Percentiles rank a stretch among this genome's conserved stretches.
phyloP scores from a whole-genome alignment of 106 monocot species.

The Xerophyta viscosa region DNA sequence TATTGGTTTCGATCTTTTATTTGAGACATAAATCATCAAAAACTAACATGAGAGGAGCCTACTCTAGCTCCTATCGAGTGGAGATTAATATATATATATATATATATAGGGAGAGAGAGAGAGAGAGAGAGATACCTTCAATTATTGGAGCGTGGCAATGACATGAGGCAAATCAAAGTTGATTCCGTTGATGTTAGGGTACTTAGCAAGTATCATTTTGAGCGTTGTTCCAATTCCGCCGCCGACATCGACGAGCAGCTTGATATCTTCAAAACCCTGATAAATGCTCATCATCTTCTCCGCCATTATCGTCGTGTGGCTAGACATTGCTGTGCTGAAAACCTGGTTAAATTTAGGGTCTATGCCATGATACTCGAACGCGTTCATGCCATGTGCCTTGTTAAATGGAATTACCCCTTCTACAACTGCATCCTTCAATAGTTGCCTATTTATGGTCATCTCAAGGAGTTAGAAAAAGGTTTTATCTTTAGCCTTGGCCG shows the following conservation, averaged over 20 bases:
- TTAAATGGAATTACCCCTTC: slow-evolving; percentile 3
- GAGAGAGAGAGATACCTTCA: too few species aligned
- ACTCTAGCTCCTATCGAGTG: too few species aligned
- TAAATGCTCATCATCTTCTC: slow-evolving; percentile 7
- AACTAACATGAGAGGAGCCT: too few species aligned
- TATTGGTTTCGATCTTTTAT: too few species aligned
- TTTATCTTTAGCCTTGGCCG: too few species aligned
- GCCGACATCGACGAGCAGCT: slow-evolving; percentile 9
- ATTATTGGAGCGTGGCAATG: slow-evolving; percentile 3
- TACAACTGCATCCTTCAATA: slow-evolving; percentile 7
- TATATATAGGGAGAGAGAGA: too few species aligned
- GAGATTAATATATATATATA: too few species aligned
- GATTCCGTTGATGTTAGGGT: slow-evolving; percentile 13
- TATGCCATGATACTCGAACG: background rate
- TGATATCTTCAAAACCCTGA: slow-evolving; percentile 4
- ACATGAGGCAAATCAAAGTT: slow-evolving; percentile 21
- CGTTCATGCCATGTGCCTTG: slow-evolving; percentile 2
- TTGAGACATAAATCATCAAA: too few species aligned
- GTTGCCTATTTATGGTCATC: too few species aligned
- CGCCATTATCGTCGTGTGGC: background rate
- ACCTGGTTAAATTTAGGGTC: background rate
- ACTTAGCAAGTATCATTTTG: slow-evolving; percentile 6
- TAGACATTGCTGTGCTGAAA: slow-evolving; percentile 1
- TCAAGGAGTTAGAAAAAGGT: too few species aligned
- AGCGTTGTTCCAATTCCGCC: slow-evolving; percentile 13